These are phyloP conservation scores for Cymodocea nodosa DNA, from an alignment of 116 monocot genomes.

Conservation along the genomic window DNA sequence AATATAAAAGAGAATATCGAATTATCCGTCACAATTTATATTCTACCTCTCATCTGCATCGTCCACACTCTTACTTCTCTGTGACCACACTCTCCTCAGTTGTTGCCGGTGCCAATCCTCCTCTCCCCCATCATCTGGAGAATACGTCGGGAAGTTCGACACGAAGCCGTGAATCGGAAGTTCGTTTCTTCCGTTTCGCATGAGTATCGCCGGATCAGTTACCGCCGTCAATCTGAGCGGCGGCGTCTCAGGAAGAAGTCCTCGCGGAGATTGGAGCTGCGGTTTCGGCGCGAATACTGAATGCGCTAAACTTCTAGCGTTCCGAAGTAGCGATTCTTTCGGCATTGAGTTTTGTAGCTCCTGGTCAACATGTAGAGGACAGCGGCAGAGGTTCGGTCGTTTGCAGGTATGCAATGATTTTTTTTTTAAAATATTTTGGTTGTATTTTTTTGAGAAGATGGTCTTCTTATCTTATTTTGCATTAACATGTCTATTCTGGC, in stretches of 20 bases:
- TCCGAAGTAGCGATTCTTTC: slow-evolving; percentile 8
- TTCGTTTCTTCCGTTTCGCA: background rate
- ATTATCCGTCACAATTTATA: too few species aligned
- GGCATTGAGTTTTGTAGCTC: slow-evolving; percentile 1
- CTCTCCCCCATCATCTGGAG: too few species aligned
- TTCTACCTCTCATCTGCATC: too few species aligned
- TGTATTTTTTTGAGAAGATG: background rate
- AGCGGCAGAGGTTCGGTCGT: background rate
- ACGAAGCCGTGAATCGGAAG: too few species aligned
- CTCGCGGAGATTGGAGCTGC: background rate
- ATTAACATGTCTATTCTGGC: background rate
- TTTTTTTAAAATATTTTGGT: background rate
- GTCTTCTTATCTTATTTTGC: background rate
- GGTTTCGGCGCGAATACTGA: background rate
- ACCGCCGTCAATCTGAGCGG: slow-evolving; percentile 7
- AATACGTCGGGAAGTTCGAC: too few species aligned
- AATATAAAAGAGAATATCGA: too few species aligned
- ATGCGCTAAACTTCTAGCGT: background rate
- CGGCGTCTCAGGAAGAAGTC: background rate
- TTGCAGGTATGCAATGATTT: slow-evolving; percentile 5
- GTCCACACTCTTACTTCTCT: too few species aligned
- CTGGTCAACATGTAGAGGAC: background rate
- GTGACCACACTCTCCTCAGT: too few species aligned
- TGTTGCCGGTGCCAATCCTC: too few species aligned
- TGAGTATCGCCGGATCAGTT: slow-evolving; percentile 2